A percentile compares a stretch with the other conserved stretches of the same genome.
phyloP scores from a whole-genome alignment of 108 stramenopile species.

The Discostella pseudostelligera region DNA sequence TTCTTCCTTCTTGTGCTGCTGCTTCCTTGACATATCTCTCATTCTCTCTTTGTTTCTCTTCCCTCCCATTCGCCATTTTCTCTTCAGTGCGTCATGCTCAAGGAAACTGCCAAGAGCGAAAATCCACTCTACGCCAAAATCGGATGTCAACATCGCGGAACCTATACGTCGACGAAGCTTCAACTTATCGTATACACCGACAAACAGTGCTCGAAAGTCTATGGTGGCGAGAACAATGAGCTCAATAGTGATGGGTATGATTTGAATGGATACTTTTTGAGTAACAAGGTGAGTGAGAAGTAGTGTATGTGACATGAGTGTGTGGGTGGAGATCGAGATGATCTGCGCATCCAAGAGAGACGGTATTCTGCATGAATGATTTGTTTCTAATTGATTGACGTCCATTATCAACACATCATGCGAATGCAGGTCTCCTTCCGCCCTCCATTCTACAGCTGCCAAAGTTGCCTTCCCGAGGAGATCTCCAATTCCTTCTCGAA shows the following conservation, averaged over 20 bases:
- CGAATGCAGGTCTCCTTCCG: constrained; percentile 69
- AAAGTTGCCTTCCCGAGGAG: constrained; percentile 55
- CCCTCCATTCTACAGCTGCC: constrained; percentile 79
- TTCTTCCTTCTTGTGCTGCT: neutral
- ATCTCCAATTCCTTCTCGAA: constrained; percentile 79
- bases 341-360: too few species aligned
- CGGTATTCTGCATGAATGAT: too few species aligned
- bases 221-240: constrained; percentile 55
- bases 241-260: constrained; percentile 59
- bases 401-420: too few species aligned
- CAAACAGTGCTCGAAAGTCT: constrained; percentile 58
- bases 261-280: constrained; percentile 61
- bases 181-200: constrained; percentile 82
- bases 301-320: too few species aligned
- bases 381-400: too few species aligned
- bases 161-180: constrained; percentile 79
- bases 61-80: constrained; percentile 4
- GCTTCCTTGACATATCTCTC: too few species aligned
- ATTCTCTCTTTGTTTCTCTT: neutral
- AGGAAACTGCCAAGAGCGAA: constrained; percentile 50
- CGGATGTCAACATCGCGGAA: constrained; percentile 81
- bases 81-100: constrained; percentile 64
- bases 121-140: constrained; percentile 79
- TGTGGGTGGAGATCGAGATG: too few species aligned
- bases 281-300: constrained; percentile 45